Percentiles rank a stretch among this genome's conserved stretches.
Conservation (phyloP, 2,329 filamentous ascomycete species). For the Drechslerella stenobrocha region DNA sequence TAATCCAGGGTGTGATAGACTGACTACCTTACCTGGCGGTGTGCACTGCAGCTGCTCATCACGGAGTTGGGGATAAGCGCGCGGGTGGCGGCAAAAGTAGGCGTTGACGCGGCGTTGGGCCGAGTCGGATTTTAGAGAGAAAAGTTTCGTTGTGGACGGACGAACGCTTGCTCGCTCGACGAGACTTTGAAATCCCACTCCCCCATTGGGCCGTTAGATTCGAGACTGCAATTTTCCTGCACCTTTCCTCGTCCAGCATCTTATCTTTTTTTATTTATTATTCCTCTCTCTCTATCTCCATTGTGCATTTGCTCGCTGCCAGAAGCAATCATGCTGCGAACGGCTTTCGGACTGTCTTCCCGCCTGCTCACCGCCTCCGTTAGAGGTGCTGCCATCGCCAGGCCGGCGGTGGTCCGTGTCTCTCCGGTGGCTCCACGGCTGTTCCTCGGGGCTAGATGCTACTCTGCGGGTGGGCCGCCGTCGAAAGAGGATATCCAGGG, state of each 20-base stretch:
- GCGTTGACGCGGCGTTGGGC: conserved; percentile 4
- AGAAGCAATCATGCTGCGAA: conserved; percentile 76
- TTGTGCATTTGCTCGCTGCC: neutral
- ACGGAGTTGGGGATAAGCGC: neutral
- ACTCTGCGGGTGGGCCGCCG: conserved; percentile 79
- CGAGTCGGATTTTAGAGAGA: conserved; percentile 3
- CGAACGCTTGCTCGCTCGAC: no score
- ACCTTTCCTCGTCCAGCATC: neutral
- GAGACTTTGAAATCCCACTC: no score
- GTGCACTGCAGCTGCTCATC: no score
- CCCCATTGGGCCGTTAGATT: neutral
- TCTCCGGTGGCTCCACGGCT: conserved; percentile 57
- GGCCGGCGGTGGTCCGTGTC: conserved; percentile 65
- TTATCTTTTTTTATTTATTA: neutral
- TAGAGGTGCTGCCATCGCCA: conserved; percentile 63
- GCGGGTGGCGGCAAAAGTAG: neutral
- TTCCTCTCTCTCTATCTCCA: neutral
- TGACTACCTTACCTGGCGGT: no score
- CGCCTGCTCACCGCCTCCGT: conserved; percentile 60
- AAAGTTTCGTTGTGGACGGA: neutral
- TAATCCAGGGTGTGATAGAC: neutral
- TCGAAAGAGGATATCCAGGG: conserved; percentile 83
- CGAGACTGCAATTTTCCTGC: neutral
- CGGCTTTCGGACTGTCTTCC: conserved; percentile 77
- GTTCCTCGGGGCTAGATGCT: conserved; percentile 75